Evolutionary conservation across 2,329 filamentous ascomycete genomes (phyloP).

Genomic region (Calonectria hawksworthii): DNA sequence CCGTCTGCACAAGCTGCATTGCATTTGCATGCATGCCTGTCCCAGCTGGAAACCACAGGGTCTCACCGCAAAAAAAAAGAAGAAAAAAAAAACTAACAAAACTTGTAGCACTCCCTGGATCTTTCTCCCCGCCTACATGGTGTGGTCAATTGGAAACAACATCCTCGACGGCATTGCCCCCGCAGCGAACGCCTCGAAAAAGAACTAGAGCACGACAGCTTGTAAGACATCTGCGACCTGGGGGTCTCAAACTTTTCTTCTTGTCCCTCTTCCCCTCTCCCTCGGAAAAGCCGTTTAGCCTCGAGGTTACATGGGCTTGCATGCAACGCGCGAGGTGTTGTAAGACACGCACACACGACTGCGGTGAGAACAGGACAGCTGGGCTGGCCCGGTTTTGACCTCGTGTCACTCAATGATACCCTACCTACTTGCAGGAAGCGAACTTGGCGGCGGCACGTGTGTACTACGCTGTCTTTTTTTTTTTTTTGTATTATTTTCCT

Average conservation of each 20-base stretch:
- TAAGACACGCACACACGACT: slow-evolving; percentile 14
- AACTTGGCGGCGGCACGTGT: neutral
- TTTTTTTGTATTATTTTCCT: neutral
- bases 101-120: slow-evolving; percentile 67
- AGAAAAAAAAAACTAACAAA: too few species aligned
- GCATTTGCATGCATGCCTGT: neutral
- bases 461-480: neutral
- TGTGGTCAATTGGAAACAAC: slow-evolving; percentile 62
- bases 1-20: neutral
- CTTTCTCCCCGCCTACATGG: slow-evolving; percentile 66
- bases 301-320: neutral
- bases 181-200: slow-evolving; percentile 55
- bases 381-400: neutral
- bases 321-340: neutral
- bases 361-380: slow-evolving; percentile 7
- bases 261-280: neutral
- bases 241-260: neutral
- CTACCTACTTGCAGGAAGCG: slow-evolving; percentile 5
- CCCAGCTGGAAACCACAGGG: neutral
- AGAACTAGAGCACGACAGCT: slow-evolving; percentile 43
- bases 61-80: neutral
- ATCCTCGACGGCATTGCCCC: slow-evolving; percentile 61
- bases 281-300: neutral
- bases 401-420: slow-evolving; percentile 16
- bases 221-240: slow-evolving; percentile 9